Evolutionary conservation across 306 rosid genomes (phyloP), one percentile per base, ranked within the genome.

Genomic region (Prunus dulcis): DNA sequence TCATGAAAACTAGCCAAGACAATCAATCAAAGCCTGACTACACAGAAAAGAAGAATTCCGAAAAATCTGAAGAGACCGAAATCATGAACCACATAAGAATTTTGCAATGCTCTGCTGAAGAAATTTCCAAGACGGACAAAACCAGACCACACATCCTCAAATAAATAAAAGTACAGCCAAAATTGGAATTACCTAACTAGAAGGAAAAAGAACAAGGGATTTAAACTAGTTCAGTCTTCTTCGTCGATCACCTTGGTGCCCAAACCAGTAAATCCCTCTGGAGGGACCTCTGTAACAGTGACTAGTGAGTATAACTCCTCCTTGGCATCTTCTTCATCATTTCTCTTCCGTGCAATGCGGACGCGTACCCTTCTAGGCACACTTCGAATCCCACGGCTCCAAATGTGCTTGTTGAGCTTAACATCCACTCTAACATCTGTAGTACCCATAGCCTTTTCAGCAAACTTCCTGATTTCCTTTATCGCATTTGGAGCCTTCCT

Each of bases 401-500:
- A 85, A 38, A 85, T 60, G 45, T 73, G 72, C 78, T 85, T 85
- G 82, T 85, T 85, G 38, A 85, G 86, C 76, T 85, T 85, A 70
- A 86, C 86, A 74, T 86, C 86, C 43, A 86, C 85, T 72, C 87
- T 80, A 25, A 86, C 87, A 77, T 86, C 89, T n/a, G 67, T 71
- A 70, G 87, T 80, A 69, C 80, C 87, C 89, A 86, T 86, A 30
- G 89, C 80, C 81, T 80, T 77, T 43, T 82, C 83, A 43, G 89
- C 83, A 80, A 86, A 86, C 79, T 82, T 86, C 78, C 89, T 86
- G 56, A 86, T 78, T 53, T 86, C 87, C 71, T 74, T 82, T 13
- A 82, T 82, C 57, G 87, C 86, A 20, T 86, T 86, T 1, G 87
- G 87, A 65, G 89, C 83, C 69, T 86, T 86, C 87, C 83, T 83